phyloP scores from a whole-genome alignment of 1,284 basidiomycete genomes.

The Ceratobasidium sp. region DNA sequence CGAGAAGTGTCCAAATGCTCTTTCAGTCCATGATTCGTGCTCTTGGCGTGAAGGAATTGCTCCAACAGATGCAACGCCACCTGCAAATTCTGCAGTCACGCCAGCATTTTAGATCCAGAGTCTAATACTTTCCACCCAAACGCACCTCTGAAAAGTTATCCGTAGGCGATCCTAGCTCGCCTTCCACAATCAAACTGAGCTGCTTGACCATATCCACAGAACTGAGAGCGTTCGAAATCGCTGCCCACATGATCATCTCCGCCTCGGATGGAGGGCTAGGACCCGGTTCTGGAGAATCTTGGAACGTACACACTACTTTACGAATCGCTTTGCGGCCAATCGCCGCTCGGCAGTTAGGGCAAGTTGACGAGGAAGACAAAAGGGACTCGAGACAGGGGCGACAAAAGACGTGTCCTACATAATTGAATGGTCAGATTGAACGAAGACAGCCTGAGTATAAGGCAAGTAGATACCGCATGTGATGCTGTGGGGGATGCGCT shows the following conservation, averaged over 20 bases:
- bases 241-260: constrained; percentile 19
- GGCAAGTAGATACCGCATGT: constrained; percentile 19
- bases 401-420: constrained; percentile 28
- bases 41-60: background rate
- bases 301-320: constrained; percentile 12
- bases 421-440: background rate
- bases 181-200: background rate
- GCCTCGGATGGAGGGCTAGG: background rate
- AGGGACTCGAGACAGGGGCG: constrained; percentile 1
- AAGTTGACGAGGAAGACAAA: background rate
- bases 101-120: too few relatives aligned
- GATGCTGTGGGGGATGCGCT: constrained; percentile 8
- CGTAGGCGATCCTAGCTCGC: background rate
- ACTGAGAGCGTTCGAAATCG: constrained; percentile 1
- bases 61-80: background rate
- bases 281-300: background rate
- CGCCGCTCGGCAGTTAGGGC: constrained; percentile 20
- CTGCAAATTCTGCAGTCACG: background rate
- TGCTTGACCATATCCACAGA: background rate
- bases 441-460: background rate
- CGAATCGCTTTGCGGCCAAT: background rate
- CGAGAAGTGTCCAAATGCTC: constrained; percentile 11
- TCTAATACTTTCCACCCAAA: background rate
- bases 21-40: background rate
- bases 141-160: constrained; percentile 2